These are phyloP conservation scores for Inosperma sp. DNA, from an alignment of 768 basidiomycete species.

Conservation along the genomic window DNA sequence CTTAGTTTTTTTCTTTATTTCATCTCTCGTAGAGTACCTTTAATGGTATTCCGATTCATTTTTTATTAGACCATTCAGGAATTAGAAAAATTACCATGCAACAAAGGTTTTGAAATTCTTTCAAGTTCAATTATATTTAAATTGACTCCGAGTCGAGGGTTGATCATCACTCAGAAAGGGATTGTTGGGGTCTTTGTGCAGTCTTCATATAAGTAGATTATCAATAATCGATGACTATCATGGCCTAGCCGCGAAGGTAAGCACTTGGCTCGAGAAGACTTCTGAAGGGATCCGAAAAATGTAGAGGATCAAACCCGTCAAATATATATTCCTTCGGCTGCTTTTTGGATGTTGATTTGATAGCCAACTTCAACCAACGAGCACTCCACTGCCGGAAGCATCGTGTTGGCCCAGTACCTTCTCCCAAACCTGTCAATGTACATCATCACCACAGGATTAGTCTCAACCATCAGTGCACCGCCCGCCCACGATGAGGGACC, in stretches of 20 bases:
- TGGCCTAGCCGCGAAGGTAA: neutral
- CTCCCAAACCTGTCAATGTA: conserved; percentile 6
- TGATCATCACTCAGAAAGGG: no score
- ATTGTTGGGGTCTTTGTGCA: no score
- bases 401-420: conserved; percentile 3
- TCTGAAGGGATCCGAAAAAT: conserved; percentile 7
- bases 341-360: neutral
- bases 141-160: no score
- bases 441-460: neutral
- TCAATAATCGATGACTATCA: conserved; percentile 1
- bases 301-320: conserved; percentile 4
- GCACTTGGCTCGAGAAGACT: conserved; percentile 1
- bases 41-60: no score
- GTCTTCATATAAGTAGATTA: no score
- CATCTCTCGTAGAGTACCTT: no score
- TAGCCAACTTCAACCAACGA: conserved; percentile 2
- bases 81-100: no score
- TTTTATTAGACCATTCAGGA: no score
- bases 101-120: no score
- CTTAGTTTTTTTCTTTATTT: no score
- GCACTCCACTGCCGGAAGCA: conserved; percentile 4
- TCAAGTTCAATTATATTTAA: no score
- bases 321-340: conserved; percentile 3
- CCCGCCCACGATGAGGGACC: conserved; percentile 1
- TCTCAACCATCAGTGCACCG: conserved; percentile 4